Evolutionary conservation across 1,284 basidiomycete species (phyloP).

Genomic region (Neonothopanus nambi): DNA sequence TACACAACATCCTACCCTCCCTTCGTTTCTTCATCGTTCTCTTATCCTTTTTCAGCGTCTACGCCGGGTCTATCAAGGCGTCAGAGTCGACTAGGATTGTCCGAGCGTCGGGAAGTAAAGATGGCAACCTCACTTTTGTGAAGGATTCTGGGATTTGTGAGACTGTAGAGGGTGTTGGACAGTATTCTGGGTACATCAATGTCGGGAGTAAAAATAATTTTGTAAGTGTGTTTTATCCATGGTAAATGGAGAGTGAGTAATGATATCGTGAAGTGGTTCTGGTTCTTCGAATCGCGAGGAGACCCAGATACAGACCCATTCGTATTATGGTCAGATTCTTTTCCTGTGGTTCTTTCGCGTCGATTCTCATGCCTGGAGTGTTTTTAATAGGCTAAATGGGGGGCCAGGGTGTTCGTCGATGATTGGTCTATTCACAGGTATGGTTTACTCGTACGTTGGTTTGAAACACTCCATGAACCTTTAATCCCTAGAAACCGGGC

Average conservation of each 20-base stretch:
- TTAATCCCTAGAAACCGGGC: slow-evolving; percentile 38
- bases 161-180: slow-evolving; percentile 43
- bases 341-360: slow-evolving; percentile 28
- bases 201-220: slow-evolving; percentile 37
- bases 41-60: too few relatives aligned
- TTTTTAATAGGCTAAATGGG: slow-evolving; percentile 38
- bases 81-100: too few relatives aligned
- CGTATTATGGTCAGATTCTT: slow-evolving; percentile 34
- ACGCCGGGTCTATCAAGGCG: too few relatives aligned
- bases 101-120: background rate
- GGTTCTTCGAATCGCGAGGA: slow-evolving; percentile 43
- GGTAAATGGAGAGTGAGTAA: too few relatives aligned
- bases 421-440: slow-evolving; percentile 49
- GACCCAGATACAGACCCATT: slow-evolving; percentile 39
- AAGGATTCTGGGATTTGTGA: slow-evolving; percentile 48
- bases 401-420: slow-evolving; percentile 48
- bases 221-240: slow-evolving; percentile 20
- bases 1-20: too few relatives aligned
- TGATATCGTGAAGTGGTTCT: slow-evolving; percentile 45
- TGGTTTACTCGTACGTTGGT: background rate
- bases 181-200: slow-evolving; percentile 45
- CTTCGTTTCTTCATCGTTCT: too few relatives aligned
- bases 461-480: background rate
- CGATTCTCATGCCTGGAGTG: slow-evolving; percentile 13
- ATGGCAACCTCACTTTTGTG: slow-evolving; percentile 24